Conservation (phyloP, 2,329 filamentous ascomycete genomes). For the Colletotrichum camelliae region DNA sequence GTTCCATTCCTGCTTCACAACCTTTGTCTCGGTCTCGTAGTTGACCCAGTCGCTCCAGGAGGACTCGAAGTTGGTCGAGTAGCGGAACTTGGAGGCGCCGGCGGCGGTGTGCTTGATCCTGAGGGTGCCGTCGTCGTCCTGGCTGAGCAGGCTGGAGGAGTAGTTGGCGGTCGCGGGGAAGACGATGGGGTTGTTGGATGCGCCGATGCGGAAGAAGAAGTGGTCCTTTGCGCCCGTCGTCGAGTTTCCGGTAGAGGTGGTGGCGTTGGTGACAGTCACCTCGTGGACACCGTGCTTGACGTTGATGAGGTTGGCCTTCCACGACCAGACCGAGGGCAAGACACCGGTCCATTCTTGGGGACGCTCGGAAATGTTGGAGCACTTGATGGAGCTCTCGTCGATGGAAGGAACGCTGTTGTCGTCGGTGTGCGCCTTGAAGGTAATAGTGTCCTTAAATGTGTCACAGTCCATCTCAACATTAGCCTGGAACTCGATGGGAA, state of each 20-base stretch:
- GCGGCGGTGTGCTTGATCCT: constrained; percentile 60
- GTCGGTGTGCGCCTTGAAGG: constrained; percentile 58
- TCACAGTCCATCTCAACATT: constrained; percentile 66
- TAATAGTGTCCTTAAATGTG: constrained; percentile 52
- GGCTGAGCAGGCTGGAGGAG: constrained; percentile 53
- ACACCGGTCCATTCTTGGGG: constrained; percentile 51
- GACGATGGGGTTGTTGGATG: constrained; percentile 11
- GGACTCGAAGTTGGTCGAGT: constrained; percentile 66
- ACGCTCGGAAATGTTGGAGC: constrained; percentile 40
- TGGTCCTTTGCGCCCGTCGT: constrained; percentile 60
- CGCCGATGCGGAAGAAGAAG: constrained; percentile 47
- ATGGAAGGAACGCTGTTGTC: constrained; percentile 47
- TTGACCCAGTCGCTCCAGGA: constrained; percentile 63
- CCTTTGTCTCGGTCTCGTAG: constrained; percentile 56
- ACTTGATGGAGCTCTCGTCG: constrained; percentile 48
- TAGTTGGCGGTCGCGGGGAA: constrained; percentile 29
- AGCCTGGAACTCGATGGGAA: constrained; percentile 59
- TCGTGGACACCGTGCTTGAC: constrained; percentile 69
- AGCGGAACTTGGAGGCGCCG: constrained; percentile 69
- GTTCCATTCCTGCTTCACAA: constrained; percentile 57
- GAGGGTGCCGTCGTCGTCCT: constrained; percentile 42
- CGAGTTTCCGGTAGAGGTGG: constrained; percentile 42
- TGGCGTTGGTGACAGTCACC: constrained; percentile 61
- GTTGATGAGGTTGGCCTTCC: constrained; percentile 55
- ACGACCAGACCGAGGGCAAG: constrained; percentile 58